Conservation (phyloP, 495 filamentous ascomycete species). For the Clohesyomyces aquaticus region DNA sequence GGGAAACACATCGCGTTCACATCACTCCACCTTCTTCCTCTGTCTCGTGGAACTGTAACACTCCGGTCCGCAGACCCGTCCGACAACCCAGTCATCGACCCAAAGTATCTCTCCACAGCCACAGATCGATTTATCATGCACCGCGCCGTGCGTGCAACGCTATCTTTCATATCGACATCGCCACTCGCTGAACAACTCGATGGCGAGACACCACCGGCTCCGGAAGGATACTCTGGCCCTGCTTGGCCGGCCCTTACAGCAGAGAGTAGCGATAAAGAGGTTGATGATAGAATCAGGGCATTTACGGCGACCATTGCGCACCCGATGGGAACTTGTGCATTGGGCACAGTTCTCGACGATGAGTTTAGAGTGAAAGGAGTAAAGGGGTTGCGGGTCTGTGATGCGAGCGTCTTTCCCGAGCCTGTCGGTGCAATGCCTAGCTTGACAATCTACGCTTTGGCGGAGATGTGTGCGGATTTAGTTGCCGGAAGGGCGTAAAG, state of each 20-base stretch:
- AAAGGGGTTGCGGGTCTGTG: conserved; percentile 22
- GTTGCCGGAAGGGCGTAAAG: conserved; percentile 6
- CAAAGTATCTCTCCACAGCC: conserved; percentile 35
- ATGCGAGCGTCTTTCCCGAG: conserved; percentile 32
- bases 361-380: conserved; percentile 26
- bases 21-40: conserved; percentile 16
- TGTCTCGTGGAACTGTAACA: conserved; percentile 53
- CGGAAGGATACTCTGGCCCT: neutral
- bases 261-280: conserved; percentile 17
- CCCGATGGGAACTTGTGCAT: conserved; percentile 58
- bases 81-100: conserved; percentile 60
- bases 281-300: conserved; percentile 13
- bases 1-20: conserved; percentile 19
- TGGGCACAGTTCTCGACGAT: conserved; percentile 50
- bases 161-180: conserved; percentile 5
- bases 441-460: conserved; percentile 21
- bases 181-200: neutral
- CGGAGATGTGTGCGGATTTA: conserved; percentile 19
- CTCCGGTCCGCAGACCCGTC: conserved; percentile 61
- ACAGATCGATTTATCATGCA: conserved; percentile 24
- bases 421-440: conserved; percentile 24
- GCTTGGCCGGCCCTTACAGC: neutral
- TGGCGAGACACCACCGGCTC: conserved; percentile 16
- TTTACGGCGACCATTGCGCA: conserved; percentile 28
- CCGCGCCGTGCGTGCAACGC: conserved; percentile 4